Base-by-base conservation (phyloP, 352 stramenopile species). In the Globisporangium iwayamae region DNA sequence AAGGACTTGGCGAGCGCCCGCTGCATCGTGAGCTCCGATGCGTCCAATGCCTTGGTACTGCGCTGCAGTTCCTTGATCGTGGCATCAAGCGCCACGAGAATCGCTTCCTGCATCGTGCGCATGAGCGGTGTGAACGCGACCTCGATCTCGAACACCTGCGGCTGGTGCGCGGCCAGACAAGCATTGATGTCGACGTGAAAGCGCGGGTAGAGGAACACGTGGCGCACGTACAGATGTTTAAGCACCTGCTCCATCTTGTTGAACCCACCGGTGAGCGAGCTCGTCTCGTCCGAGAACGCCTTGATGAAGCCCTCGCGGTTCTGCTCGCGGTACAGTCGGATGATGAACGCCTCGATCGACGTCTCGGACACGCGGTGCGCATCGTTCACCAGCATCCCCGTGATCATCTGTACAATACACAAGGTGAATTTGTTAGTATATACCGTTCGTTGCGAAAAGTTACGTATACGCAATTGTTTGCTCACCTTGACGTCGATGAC, bases 301-400 rank as follows among this genome's bases (percentile, higher is more conserved):
- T 99, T 99, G 70, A 99, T 87, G 67, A 99, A 99, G 28, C 96
- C 97, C 14, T 82, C 72, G 18, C 76, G 77, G 72, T 96, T 97
- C 22, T 74, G 71, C 65, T 95, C 84, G 41, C 91, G 87, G 75
- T 97, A 99, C 36, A 99, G 84, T 20, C 96, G 77, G 28, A 99
- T 70, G 68, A 99, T 99, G 74, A 99, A 99, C 6, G 96, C 96
- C 64, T 99, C 96, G 13, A 96, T 98, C 9, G 93, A 98, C 7
- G 91, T 96, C 66, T 98, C 93, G 8, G 89, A 85, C 16, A 99
- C 91, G 36, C 90, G 80, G 61, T 99, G 96, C 0, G 94, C 96
- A 64, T 98, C 81, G 43, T 97, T 85, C 16, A 99, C 89, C 34
- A 99, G 67, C 58, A 99, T 74, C 0, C 96, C 96, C 43, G 93